Conservation (phyloP, 2,329 filamentous ascomycete genomes). For the Chrysosporium queenslandicum region DNA sequence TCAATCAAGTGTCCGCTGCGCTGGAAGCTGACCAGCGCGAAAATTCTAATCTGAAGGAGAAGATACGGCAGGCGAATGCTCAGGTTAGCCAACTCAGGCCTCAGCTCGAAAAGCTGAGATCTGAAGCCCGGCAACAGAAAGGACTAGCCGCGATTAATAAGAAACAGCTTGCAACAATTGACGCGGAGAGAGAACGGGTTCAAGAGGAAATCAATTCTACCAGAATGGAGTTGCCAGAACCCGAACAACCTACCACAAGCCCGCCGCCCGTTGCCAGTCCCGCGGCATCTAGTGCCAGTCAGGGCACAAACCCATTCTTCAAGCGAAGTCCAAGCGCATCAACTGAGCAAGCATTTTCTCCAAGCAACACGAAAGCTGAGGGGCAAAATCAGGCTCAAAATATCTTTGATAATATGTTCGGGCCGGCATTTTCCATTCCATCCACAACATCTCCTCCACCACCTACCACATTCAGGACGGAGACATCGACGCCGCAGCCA, state of each 20-base stretch:
- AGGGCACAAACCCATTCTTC: constrained; percentile 90
- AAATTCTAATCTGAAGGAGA: constrained; percentile 74
- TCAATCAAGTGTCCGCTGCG: constrained; percentile 61
- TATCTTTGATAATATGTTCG: constrained; percentile 80
- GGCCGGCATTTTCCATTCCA: constrained; percentile 51
- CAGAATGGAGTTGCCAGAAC: constrained; percentile 54
- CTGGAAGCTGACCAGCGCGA: constrained; percentile 83
- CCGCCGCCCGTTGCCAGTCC: constrained; percentile 56
- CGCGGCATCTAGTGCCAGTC: constrained; percentile 50
- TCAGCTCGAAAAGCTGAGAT: constrained; percentile 84
- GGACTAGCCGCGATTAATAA: constrained; percentile 96
- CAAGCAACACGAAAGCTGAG: constrained; percentile 16
- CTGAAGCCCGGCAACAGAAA: constrained; percentile 88
- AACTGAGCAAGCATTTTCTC: constrained; percentile 43
- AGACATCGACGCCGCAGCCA: constrained; percentile 29
- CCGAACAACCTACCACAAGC: constrained; percentile 37
- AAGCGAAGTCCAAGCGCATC: constrained; percentile 47
- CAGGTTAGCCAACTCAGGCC: constrained; percentile 79
- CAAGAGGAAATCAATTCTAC: constrained; percentile 64
- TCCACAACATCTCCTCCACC: constrained; percentile 40
- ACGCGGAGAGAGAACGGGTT: constrained; percentile 78
- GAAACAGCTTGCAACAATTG: constrained; percentile 86
- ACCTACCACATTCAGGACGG: constrained; percentile 52
- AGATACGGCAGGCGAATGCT: constrained; percentile 69
- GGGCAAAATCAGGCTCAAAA: constrained; percentile 46